Conservation (phyloP, 2,329 filamentous ascomycete genomes). For the Phaeosphaeria sp. region DNA sequence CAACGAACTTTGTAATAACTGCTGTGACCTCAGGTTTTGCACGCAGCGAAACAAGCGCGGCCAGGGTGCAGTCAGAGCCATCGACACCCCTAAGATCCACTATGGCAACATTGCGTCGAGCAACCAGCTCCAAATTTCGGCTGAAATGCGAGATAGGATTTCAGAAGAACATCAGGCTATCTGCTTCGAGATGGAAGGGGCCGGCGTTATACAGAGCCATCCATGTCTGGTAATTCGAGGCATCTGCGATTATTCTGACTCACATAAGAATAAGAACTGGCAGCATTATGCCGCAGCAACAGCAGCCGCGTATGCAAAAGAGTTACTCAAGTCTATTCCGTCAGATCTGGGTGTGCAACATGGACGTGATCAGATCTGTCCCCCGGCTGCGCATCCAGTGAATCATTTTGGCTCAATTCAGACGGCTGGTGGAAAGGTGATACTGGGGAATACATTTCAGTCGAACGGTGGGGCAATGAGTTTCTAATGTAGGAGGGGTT, state of each 20-base stretch:
- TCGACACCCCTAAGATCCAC: conserved; percentile 19
- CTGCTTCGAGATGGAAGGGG: conserved; percentile 32
- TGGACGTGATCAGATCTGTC: not conserved
- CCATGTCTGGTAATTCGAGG: conserved; percentile 21
- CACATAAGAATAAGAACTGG: conserved; percentile 2
- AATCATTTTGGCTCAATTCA: not conserved
- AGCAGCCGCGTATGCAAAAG: conserved; percentile 9
- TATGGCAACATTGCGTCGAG: conserved; percentile 27
- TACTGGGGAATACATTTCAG: not conserved
- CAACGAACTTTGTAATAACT: conserved; percentile 10
- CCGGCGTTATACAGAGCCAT: conserved; percentile 18
- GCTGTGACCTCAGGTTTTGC: conserved; percentile 10
- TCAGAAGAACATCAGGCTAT: conserved; percentile 18
- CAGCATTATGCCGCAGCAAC: conserved; percentile 11
- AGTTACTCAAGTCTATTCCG: conserved; percentile 7
- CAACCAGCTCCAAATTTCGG: conserved; percentile 24
- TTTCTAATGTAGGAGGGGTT: not conserved
- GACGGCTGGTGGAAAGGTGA: not conserved
- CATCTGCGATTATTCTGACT: not conserved
- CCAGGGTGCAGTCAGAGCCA: conserved; percentile 7
- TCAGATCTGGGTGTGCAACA: not conserved
- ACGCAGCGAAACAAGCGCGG: conserved; percentile 12
- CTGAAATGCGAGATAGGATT: conserved; percentile 14
- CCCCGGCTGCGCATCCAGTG: not conserved
- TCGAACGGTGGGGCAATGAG: not conserved